These are phyloP conservation scores for Sporodiniella umbellata DNA, from an alignment of 371 early-diverging fungal genomes.

Conservation along the genomic window DNA sequence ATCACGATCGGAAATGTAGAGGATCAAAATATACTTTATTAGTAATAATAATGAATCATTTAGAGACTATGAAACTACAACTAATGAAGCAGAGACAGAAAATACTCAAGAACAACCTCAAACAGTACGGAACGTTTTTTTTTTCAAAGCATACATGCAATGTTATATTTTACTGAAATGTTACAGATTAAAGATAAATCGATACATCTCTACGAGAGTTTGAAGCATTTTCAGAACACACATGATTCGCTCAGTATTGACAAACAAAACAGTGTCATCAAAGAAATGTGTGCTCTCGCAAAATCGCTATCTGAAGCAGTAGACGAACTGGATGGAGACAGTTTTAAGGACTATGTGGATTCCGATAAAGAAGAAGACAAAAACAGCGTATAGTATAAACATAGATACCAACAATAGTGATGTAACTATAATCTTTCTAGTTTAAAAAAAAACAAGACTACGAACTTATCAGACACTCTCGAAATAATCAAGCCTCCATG, in stretches of 20 bases:
- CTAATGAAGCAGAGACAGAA: too few species aligned
- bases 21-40: too few species aligned
- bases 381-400: slow-evolving; percentile 1
- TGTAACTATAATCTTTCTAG: background rate
- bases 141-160: too few species aligned
- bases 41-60: too few species aligned
- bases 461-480: slow-evolving; percentile 34
- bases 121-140: too few species aligned
- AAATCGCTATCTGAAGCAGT: background rate
- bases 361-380: slow-evolving; percentile 5
- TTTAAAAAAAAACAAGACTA: slow-evolving; percentile 22
- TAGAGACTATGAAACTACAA: too few species aligned
- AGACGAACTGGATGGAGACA: too few species aligned
- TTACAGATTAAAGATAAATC: too few species aligned
- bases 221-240: slow-evolving; percentile 10
- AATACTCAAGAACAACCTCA: too few species aligned
- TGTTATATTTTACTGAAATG: too few species aligned
- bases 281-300: slow-evolving; percentile 8
- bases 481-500: slow-evolving; percentile 21
- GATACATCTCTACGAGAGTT: slow-evolving; percentile 7
- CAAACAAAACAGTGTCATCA: slow-evolving; percentile 9
- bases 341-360: too few species aligned
- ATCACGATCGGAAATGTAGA: background rate
- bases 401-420: background rate
- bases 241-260: slow-evolving; percentile 1